A percentile compares a stretch with the other conserved stretches of the same genome.
phyloP scores from a whole-genome alignment of 441 rosid genomes.

The Corymbia citriodora region DNA sequence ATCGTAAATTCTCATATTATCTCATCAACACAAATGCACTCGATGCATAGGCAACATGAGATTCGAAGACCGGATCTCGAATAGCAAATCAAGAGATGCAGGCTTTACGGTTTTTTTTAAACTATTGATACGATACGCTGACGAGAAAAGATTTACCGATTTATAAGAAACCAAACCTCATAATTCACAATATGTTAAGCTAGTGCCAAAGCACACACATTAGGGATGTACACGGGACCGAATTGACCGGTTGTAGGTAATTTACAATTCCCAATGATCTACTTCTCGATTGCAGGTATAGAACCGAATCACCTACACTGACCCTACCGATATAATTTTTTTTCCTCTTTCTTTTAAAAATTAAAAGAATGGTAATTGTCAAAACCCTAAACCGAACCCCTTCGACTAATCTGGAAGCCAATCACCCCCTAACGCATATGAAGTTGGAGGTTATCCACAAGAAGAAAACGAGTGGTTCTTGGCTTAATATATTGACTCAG shows the following conservation, averaged over 20 bases:
- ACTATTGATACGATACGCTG: too few species aligned
- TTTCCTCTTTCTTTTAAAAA: neutral
- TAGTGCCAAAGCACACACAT: neutral
- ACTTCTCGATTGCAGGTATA: neutral
- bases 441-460: neutral
- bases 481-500: neutral
- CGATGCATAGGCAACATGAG: neutral
- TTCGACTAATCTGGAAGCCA: neutral
- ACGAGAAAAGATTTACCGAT: neutral
- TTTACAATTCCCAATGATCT: too few species aligned
- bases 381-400: neutral
- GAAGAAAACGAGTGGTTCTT: neutral
- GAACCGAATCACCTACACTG: neutral
- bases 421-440: neutral
- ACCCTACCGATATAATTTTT: rapidly evolving
- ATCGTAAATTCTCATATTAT: too few species aligned
- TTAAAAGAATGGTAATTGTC: neutral
- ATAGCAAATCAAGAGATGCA: too few species aligned
- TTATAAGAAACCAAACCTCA: neutral
- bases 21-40: neutral
- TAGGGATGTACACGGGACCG: neutral
- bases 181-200: neutral
- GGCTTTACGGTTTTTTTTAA: too few species aligned
- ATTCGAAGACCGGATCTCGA: neutral
- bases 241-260: neutral